Evolutionary conservation across 768 basidiomycete species (phyloP).

Genomic region (Amanita phalloides): DNA sequence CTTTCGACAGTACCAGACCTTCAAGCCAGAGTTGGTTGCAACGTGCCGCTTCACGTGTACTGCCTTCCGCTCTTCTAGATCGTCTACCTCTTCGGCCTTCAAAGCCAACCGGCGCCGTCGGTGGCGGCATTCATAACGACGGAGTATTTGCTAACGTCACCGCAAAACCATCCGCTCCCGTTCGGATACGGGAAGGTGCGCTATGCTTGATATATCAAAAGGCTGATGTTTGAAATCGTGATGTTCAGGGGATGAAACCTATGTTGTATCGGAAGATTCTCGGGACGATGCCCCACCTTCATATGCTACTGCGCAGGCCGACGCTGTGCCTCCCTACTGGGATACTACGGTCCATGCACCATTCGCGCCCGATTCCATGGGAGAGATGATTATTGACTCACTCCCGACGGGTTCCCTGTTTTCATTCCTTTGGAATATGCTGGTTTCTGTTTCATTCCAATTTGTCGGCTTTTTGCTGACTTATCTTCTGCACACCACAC

Average conservation of each 20-base stretch:
- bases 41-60: slow-evolving; percentile 41
- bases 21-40: slow-evolving; percentile 41
- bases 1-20: slow-evolving; percentile 24
- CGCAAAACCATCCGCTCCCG: slow-evolving; percentile 66
- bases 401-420: slow-evolving; percentile 78
- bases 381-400: slow-evolving; percentile 85
- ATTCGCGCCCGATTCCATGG: slow-evolving; percentile 45
- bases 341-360: slow-evolving; percentile 96
- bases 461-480: slow-evolving; percentile 91
- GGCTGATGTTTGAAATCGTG: neutral
- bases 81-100: slow-evolving; percentile 32
- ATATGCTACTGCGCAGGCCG: slow-evolving; percentile 84
- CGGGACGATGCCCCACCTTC: slow-evolving; percentile 84
- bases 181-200: slow-evolving; percentile 51
- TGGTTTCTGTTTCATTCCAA: slow-evolving; percentile 95
- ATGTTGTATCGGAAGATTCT: slow-evolving; percentile 72
- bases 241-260: slow-evolving; percentile 47
- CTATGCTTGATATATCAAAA: neutral
- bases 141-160: slow-evolving; percentile 95
- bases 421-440: slow-evolving; percentile 84
- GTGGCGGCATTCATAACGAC: slow-evolving; percentile 67
- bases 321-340: slow-evolving; percentile 97
- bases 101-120: slow-evolving; percentile 34
- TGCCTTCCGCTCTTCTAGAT: slow-evolving; percentile 41
- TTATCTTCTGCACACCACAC: slow-evolving; percentile 88